Percentiles rank a stretch among this genome's conserved stretches.
These are phyloP conservation scores for Whalleya microplaca DNA, from an alignment of 2,329 filamentous ascomycete species.

Conservation along the genomic window DNA sequence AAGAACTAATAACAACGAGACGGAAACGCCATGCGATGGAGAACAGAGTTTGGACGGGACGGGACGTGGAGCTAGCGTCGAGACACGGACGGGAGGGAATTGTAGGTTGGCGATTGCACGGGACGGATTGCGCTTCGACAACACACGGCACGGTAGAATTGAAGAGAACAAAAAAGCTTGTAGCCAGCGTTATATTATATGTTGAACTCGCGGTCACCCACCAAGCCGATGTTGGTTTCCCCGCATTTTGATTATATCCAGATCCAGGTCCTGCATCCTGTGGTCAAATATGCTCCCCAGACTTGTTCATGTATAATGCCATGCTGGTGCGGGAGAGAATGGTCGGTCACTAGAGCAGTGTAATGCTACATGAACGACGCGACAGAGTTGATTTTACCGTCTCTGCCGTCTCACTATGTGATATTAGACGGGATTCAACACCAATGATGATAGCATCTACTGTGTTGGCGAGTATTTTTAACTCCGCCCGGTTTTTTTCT, in stretches of 20 bases:
- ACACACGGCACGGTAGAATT: neutral
- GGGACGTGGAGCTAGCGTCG: neutral
- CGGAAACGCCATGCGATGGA: neutral
- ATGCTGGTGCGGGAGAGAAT: neutral
- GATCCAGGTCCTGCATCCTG: neutral
- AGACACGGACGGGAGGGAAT: neutral
- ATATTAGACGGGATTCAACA: no score
- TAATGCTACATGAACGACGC: neutral
- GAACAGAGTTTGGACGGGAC: neutral
- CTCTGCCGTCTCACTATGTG: neutral
- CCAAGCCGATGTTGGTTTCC: neutral
- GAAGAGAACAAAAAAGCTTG: neutral
- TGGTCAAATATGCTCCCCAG: neutral
- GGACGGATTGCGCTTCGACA: neutral
- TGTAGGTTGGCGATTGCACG: neutral
- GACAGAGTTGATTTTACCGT: neutral
- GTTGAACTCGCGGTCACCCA: neutral
- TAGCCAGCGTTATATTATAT: neutral
- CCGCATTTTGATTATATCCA: neutral
- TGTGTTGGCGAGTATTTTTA: no score
- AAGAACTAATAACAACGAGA: neutral
- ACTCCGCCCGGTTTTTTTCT: neutral
- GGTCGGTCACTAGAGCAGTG: neutral
- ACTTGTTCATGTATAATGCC: neutral
- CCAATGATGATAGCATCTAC: no score